phyloP scores from a whole-genome alignment of 768 basidiomycete genomes.

The Hygrocybe punicea region DNA sequence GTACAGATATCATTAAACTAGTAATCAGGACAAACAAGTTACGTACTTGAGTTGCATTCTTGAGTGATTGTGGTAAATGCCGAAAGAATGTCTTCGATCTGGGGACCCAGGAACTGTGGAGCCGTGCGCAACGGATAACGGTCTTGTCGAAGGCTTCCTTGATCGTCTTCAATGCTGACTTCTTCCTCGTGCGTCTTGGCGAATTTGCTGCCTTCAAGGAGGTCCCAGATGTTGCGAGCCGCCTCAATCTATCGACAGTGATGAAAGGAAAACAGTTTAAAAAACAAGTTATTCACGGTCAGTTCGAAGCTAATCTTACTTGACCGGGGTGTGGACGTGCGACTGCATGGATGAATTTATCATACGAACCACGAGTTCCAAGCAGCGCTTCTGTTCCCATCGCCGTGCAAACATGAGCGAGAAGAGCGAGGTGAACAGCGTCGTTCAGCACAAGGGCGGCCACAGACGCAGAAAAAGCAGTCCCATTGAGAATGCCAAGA shows the following conservation, averaged over 20 bases:
- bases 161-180: slow-evolving; percentile 60
- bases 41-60: slow-evolving; percentile 78
- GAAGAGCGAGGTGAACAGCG: slow-evolving; percentile 55
- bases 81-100: slow-evolving; percentile 68
- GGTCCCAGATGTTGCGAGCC: slow-evolving; percentile 57
- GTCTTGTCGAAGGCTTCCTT: slow-evolving; percentile 70
- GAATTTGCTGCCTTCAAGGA: slow-evolving; percentile 60
- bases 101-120: slow-evolving; percentile 77
- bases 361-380: slow-evolving; percentile 62
- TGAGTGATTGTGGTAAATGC: slow-evolving; percentile 57
- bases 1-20: slow-evolving; percentile 4
- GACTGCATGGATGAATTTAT: slow-evolving; percentile 67
- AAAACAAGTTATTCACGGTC: neutral
- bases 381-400: slow-evolving; percentile 76
- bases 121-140: slow-evolving; percentile 66
- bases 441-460: slow-evolving; percentile 70
- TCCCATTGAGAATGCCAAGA: slow-evolving; percentile 70
- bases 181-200: slow-evolving; percentile 62
- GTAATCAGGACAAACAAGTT: neutral
- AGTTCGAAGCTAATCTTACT: slow-evolving; percentile 28
- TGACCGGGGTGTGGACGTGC: slow-evolving; percentile 82
- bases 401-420: slow-evolving; percentile 71
- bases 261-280: slow-evolving; percentile 1
- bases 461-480: slow-evolving; percentile 70
- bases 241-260: slow-evolving; percentile 49